Conservation (phyloP, 176 grass and related monocot genomes). For the Dactylis glomerata region DNA sequence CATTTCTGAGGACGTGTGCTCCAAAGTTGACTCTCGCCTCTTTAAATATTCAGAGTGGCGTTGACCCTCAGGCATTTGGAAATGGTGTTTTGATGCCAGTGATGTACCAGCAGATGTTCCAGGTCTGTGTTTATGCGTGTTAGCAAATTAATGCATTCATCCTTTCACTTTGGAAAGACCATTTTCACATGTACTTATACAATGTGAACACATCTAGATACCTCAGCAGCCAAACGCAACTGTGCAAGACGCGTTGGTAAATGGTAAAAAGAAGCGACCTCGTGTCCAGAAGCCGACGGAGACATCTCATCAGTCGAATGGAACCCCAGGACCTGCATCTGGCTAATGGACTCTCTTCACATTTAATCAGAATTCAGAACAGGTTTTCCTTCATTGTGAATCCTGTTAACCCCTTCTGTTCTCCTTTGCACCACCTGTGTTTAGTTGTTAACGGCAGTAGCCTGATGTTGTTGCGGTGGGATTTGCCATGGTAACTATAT, state of each 20-base stretch:
- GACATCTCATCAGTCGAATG: conserved; percentile 52
- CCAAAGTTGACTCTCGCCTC: conserved; percentile 21
- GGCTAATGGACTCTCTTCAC: conserved; percentile 33
- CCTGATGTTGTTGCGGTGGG: neutral
- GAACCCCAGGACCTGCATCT: conserved; percentile 40
- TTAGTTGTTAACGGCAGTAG: neutral
- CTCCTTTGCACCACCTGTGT: neutral
- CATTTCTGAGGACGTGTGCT: neutral
- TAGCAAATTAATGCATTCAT: neutral
- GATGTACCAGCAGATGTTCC: conserved; percentile 83
- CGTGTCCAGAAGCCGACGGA: conserved; percentile 62
- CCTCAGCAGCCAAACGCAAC: conserved; percentile 64
- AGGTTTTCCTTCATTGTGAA: conserved; percentile 18
- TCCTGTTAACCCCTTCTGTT: neutral
- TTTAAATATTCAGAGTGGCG: conserved; percentile 67
- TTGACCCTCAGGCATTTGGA: conserved; percentile 91
- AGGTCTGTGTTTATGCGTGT: conserved; percentile 56
- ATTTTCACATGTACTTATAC: neutral
- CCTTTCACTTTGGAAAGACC: neutral
- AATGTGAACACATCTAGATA: conserved; percentile 44
- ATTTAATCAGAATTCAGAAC: conserved; percentile 18
- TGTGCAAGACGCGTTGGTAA: conserved; percentile 40
- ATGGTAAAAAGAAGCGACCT: conserved; percentile 60
- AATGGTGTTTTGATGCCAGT: conserved; percentile 87
- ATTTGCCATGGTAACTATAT: neutral